These are phyloP conservation scores for Phytopythium boreale DNA, from an alignment of 352 stramenopile species.

Conservation along the genomic window DNA sequence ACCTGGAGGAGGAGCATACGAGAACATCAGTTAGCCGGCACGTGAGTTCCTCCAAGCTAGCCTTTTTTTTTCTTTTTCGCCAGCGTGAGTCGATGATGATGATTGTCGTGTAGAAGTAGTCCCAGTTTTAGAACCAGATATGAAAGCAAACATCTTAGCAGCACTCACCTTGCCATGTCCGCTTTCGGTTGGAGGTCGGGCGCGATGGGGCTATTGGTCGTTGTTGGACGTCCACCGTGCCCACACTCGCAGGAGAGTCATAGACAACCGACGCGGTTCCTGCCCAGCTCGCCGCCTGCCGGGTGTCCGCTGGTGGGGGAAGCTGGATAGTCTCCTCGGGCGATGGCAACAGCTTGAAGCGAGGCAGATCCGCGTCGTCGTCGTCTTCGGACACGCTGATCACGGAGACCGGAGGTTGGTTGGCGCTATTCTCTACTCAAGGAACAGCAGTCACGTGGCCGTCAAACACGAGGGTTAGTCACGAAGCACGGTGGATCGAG, in stretches of 20 bases:
- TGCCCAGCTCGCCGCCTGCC: background rate
- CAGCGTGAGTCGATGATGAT: background rate
- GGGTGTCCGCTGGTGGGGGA: background rate
- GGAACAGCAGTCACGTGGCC: background rate
- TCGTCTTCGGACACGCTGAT: conserved; percentile 3
- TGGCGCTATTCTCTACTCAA: background rate
- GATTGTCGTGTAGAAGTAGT: conserved; percentile 1
- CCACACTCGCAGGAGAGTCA: background rate
- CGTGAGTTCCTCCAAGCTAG: background rate
- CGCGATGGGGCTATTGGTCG: background rate
- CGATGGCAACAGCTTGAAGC: conserved; percentile 4
- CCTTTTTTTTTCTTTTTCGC: background rate
- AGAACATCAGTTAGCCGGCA: background rate
- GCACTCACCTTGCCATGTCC: conserved; percentile 1
- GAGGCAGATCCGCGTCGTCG: background rate
- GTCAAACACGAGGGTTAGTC: background rate
- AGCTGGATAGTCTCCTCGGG: background rate
- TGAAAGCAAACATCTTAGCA: background rate
- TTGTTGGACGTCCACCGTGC: background rate
- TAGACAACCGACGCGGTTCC: background rate
- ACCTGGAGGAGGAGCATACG: background rate
- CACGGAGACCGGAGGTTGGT: background rate
- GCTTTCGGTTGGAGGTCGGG: background rate
- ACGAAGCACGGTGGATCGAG: background rate
- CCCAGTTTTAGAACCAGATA: conserved; percentile 3